Conservation (phyloP, 306 rosid species). For the Vigna hirtella region DNA sequence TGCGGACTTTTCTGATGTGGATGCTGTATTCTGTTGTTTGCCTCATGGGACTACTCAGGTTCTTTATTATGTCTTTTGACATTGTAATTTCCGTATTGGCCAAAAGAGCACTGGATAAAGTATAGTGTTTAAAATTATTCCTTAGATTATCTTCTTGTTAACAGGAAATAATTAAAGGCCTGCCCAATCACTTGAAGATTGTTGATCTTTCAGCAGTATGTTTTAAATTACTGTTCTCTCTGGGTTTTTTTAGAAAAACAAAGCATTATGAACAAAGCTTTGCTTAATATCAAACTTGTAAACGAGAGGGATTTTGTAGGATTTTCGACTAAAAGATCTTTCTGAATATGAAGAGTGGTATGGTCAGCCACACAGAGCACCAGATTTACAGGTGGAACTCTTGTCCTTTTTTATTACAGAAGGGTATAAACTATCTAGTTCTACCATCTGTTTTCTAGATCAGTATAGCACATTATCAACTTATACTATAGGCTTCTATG, state of each 20-base stretch:
- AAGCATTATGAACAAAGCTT: constrained; percentile 5
- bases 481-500: constrained; percentile 15
- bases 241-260: background rate
- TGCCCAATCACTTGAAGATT: constrained; percentile 85
- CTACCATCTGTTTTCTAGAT: constrained; percentile 27
- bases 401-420: constrained; percentile 25
- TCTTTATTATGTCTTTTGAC: constrained; percentile 23
- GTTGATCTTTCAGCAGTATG: constrained; percentile 99
- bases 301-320: constrained; percentile 58
- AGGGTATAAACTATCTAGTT: constrained; percentile 36
- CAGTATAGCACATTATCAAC: constrained; percentile 12
- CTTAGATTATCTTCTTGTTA: constrained; percentile 41
- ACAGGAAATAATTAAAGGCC: constrained; percentile 93
- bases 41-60: constrained; percentile 99
- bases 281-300: constrained; percentile 34
- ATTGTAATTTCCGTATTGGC: constrained; percentile 16
- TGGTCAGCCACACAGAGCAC: constrained; percentile 87
- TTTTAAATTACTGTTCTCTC: constrained; percentile 21
- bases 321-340: constrained; percentile 83
- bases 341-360: constrained; percentile 96
- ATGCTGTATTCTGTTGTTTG: constrained; percentile 96
- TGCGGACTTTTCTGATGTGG: constrained; percentile 77
- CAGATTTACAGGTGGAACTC: constrained; percentile 71
- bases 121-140: constrained; percentile 16
- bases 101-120: background rate